A percentile compares a stretch with the other conserved stretches of the same genome.
These are phyloP conservation scores for Pistacia atlantica DNA, from an alignment of 345 rosid genomes.

Conservation along the genomic window DNA sequence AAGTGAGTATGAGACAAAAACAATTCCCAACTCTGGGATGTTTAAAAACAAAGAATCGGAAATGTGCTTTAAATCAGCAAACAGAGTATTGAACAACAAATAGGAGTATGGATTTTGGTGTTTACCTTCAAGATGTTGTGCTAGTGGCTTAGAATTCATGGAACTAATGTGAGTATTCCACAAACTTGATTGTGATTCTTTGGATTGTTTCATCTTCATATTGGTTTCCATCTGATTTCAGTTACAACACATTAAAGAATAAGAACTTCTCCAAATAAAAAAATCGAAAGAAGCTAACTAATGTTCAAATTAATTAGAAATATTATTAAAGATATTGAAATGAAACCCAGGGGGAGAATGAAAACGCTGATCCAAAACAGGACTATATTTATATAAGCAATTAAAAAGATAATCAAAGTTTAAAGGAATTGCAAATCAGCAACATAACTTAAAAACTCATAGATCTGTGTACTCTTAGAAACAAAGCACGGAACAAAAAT, in stretches of 20 bases:
- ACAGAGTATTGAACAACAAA: not conserved
- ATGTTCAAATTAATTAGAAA: not conserved
- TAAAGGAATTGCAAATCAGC: too few relatives aligned
- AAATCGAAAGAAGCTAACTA: not conserved
- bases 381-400: too few relatives aligned
- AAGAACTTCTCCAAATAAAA: not conserved
- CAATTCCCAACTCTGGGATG: not conserved
- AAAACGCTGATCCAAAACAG: too few relatives aligned
- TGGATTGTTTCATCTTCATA: slow-evolving; percentile 16
- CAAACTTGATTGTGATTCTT: slow-evolving; percentile 21
- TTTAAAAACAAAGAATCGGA: not conserved
- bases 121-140: slow-evolving; percentile 58
- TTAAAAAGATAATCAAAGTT: too few relatives aligned
- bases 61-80: slow-evolving; percentile 9
- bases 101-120: not conserved
- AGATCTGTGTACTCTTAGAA: too few relatives aligned
- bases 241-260: not conserved
- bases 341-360: too few relatives aligned
- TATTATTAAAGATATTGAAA: not conserved
- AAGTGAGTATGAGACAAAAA: not conserved
- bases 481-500: too few relatives aligned
- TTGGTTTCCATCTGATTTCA: slow-evolving; percentile 22
- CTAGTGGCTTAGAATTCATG: slow-evolving; percentile 46
- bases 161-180: slow-evolving; percentile 39
- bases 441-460: too few relatives aligned